A percentile compares a stretch with the other conserved stretches of the same genome.
Conservation (phyloP, 805 yeast species). For the Lipomyces mesembrius region DNA sequence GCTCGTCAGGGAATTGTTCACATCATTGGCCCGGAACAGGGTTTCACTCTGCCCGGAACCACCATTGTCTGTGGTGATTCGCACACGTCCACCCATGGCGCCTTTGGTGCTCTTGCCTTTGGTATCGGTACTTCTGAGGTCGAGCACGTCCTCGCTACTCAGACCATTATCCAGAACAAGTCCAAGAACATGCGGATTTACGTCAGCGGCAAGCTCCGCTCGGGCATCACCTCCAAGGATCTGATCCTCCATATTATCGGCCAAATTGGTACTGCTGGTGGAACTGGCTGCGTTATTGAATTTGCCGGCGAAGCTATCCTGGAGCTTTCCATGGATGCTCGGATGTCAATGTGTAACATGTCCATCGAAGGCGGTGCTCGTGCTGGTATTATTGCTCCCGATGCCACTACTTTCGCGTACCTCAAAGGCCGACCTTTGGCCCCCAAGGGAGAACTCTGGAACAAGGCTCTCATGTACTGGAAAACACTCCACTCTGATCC, state of each 20-base stretch:
- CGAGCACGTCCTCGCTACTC: constrained; percentile 98
- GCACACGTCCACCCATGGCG: constrained; percentile 98
- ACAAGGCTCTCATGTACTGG: constrained; percentile 92
- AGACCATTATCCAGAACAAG: constrained; percentile 90
- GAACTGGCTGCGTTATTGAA: constrained; percentile 96
- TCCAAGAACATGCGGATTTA: constrained; percentile 93
- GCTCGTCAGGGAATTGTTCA: constrained; percentile 97
- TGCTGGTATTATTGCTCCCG: constrained; percentile 99
- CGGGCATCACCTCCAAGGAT: constrained; percentile 96
- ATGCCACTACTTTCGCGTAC: constrained; percentile 83
- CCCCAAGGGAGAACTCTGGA: constrained; percentile 94
- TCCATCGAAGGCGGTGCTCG: constrained; percentile 99
- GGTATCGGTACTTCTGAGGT: constrained; percentile 99
- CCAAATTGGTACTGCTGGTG: constrained; percentile 98
- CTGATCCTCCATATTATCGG: constrained; percentile 93
- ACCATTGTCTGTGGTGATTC: constrained; percentile 99
- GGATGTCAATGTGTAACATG: constrained; percentile 99
- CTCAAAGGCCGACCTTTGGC: constrained; percentile 93
- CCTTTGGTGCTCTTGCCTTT: constrained; percentile 95
- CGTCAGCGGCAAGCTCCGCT: constrained; percentile 79
- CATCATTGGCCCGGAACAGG: constrained; percentile 98
- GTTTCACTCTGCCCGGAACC: constrained; percentile 97
- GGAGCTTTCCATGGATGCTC: constrained; percentile 89
- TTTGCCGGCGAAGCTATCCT: constrained; percentile 95
- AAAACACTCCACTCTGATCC: constrained; percentile 82